Evolutionary conservation across 345 rosid genomes (phyloP).

Genomic region (Eucalyptus camaldulensis): DNA sequence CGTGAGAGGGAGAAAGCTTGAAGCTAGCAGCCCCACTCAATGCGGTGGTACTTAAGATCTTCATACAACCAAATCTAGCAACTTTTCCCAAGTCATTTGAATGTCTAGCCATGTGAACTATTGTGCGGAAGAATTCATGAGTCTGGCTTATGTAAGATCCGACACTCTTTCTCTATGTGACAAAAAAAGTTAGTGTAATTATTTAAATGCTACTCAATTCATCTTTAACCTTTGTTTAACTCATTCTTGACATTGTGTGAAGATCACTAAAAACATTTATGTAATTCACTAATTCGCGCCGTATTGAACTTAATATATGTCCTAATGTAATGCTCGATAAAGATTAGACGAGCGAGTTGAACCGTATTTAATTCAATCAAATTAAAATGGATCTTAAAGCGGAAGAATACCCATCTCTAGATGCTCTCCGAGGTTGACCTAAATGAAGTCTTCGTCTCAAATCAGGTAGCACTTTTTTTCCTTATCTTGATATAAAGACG

Average conservation of each 20-base stretch:
- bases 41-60: not conserved
- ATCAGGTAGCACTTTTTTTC: not conserved
- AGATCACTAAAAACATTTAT: not conserved
- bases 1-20: too few species aligned
- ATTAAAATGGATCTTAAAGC: not conserved
- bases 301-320: not conserved
- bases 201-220: not conserved
- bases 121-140: not conserved
- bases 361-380: not conserved
- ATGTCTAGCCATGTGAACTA: not conserved
- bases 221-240: not conserved
- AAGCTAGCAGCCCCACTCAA: too few species aligned
- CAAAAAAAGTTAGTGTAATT: not conserved
- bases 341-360: accelerated
- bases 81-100: not conserved
- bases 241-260: not conserved
- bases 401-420: not conserved
- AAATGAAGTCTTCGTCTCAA: not conserved
- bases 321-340: not conserved
- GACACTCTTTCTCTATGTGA: not conserved
- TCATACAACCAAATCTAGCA: not conserved
- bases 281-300: accelerated
- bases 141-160: not conserved
- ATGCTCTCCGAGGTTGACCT: not conserved
- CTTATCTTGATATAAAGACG: not conserved